Conservation (phyloP, 2,329 filamentous ascomycete genomes). For the Aspergillus pseudonomiae region DNA sequence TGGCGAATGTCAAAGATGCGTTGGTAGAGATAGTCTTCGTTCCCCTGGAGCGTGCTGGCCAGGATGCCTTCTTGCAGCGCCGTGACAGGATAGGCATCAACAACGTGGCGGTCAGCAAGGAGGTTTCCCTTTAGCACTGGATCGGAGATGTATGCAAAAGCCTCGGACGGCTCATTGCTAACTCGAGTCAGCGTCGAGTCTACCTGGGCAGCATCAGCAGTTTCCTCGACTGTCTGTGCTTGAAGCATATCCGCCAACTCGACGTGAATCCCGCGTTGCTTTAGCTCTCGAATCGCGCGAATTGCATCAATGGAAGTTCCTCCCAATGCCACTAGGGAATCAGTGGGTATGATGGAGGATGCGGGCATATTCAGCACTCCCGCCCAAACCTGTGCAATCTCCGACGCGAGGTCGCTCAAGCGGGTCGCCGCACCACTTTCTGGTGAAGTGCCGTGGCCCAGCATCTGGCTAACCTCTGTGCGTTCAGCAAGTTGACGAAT, state of each 20-base stretch:
- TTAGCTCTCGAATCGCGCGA: slow-evolving; percentile 4
- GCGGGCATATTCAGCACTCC: not conserved
- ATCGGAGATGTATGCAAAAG: slow-evolving; percentile 5
- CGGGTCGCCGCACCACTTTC: not conserved
- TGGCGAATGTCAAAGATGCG: slow-evolving; percentile 9
- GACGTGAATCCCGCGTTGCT: slow-evolving; percentile 5
- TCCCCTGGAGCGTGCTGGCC: slow-evolving; percentile 2
- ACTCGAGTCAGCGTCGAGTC: not conserved
- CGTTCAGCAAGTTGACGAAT: not conserved
- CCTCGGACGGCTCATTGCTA: not conserved
- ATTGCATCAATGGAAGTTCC: slow-evolving; percentile 15
- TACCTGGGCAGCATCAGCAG: not conserved
- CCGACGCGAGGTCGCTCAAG: not conserved
- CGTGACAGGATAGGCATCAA: slow-evolving; percentile 10
- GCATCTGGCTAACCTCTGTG: not conserved
- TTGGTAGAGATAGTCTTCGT: slow-evolving; percentile 8
- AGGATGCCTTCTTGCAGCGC: slow-evolving; percentile 12
- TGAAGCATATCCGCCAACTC: slow-evolving; percentile 9
- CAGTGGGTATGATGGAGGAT: not conserved
- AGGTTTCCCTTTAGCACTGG: not conserved
- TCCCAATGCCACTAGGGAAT: slow-evolving; percentile 9
- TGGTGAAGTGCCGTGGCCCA: not conserved
- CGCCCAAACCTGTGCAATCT: slow-evolving; percentile 9
- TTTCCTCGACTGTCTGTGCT: not conserved
- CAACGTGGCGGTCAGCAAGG: slow-evolving; percentile 2